Base-by-base conservation (phyloP, 106 monocot genomes). In the Platanthera zijinensis region DNA sequence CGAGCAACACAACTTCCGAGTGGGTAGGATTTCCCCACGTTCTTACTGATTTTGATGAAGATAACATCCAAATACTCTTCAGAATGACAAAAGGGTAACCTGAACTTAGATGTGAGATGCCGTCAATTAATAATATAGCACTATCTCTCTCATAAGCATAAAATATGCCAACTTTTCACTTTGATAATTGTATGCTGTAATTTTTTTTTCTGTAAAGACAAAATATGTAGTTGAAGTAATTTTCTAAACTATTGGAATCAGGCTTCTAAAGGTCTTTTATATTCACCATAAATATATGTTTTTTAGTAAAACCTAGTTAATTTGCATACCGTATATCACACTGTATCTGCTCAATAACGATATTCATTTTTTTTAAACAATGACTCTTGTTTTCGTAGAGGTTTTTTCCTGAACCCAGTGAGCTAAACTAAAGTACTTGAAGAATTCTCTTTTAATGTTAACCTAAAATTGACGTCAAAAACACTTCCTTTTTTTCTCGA, bases 1-100 rank as follows among this genome's bases (percentile, higher is more conserved):
- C 96, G 5, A 84, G 78, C 22, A 83, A 93, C 49, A 96, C 96
- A 74, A 72, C 77, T 56, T 83, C 90, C 17, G 87, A 87, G 83
- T 96, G 96, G 96, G 95, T 95, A 79, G 74, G 92, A 80, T 73
- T 62, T 28, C 71, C 19, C 63, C 4, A 10, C 6, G 2, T 57
- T 52, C 51, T 52, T 48, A 48, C 8, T 70, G 48, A 70, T 15
- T 70, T 70, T 70, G 48, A 70, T 66, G 25, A 66, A 30, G 25
- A 30, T 66, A 30, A 13, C 66, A 32, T 10, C 11, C 12, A 30
- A 28, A 6, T 61, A 21, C n/a, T 61, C 6, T 10, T 66, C 32
- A 11, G 22, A 63, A 63, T 63, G 22, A 21, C 10, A 63, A 8
- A 63, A 25, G 6, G 62, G 22, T 63, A 63, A 6, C 18, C 62